Evolutionary conservation across 371 early-diverging fungal species (phyloP).

Genomic region (Mucor lusitanicus): DNA sequence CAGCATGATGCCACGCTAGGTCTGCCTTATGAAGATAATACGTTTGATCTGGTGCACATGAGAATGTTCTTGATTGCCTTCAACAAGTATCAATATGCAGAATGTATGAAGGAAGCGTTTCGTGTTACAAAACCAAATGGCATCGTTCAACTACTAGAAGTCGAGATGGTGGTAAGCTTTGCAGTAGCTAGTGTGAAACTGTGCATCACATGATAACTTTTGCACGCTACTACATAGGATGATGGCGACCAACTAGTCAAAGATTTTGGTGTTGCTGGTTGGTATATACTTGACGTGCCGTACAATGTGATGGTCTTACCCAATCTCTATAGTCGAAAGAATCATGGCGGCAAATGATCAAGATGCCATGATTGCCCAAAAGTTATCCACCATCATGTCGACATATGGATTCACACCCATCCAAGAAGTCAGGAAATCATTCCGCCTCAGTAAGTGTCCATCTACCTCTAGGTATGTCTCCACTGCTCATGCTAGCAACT

Average conservation of each 20-base stretch:
- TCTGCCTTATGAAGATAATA: conserved; percentile 43
- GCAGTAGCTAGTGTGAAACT: too few species aligned
- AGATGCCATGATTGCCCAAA: not conserved
- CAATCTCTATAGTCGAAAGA: not conserved
- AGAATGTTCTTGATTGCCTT: conserved; percentile 34
- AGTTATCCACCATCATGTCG: not conserved
- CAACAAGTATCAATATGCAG: conserved; percentile 16
- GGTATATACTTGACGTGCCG: not conserved
- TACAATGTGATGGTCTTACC: not conserved
- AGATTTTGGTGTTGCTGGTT: not conserved
- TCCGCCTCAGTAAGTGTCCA: not conserved
- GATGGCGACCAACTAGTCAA: not conserved
- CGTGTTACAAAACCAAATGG: conserved; percentile 53
- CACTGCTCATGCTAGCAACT: not conserved
- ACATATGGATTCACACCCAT: not conserved
- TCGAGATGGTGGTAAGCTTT: conserved; percentile 23
- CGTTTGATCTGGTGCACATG: conserved; percentile 55
- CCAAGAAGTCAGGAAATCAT: not conserved
- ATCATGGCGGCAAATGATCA: not conserved
- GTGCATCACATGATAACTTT: not conserved
- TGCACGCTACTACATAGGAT: not conserved
- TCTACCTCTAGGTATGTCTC: not conserved
- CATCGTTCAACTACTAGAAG: conserved; percentile 42
- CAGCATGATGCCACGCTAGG: conserved; percentile 42
- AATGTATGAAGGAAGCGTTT: conserved; percentile 20